Evolutionary conservation across 2,329 filamentous ascomycete species (phyloP).

Genomic region (Septoria petroselini): DNA sequence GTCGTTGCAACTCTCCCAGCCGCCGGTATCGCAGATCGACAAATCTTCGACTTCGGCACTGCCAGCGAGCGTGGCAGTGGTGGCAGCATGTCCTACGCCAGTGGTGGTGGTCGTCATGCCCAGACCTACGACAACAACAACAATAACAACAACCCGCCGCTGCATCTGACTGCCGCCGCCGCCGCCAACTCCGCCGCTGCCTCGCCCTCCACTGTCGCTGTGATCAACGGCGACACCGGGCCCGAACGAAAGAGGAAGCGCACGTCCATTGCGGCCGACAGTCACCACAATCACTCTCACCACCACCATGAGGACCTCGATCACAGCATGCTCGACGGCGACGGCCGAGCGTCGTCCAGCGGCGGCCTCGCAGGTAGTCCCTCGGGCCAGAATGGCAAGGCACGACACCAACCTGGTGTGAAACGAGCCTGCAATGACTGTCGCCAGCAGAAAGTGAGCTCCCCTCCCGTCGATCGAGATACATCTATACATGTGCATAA

Average conservation of each 20-base stretch:
- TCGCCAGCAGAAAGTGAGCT: conserved; percentile 73
- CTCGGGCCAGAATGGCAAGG: conserved; percentile 24
- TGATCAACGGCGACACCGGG: conserved; percentile 12
- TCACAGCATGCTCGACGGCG: conserved; percentile 18
- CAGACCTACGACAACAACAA: conserved; percentile 25
- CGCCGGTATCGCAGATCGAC: conserved; percentile 15
- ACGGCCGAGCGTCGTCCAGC: conserved; percentile 22
- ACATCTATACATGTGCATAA: conserved; percentile 1
- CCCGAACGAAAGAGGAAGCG: conserved; percentile 26
- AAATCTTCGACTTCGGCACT: conserved; percentile 9
- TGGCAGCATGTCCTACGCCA: conserved; percentile 29
- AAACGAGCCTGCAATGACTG: conserved; percentile 83
- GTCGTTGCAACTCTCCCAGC: conserved; percentile 1
- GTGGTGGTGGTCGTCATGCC: conserved; percentile 11
- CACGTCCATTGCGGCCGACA: conserved; percentile 11
- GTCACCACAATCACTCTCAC: background rate
- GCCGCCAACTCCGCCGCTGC: conserved; percentile 18
- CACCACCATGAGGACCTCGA: conserved; percentile 13
- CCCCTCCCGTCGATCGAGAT: background rate
- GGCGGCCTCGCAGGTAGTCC: conserved; percentile 25
- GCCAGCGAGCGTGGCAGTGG: background rate
- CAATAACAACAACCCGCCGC: too few relatives aligned
- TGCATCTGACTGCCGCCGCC: conserved; percentile 13
- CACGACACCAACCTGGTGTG: conserved; percentile 49
- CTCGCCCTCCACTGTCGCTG: conserved; percentile 21